A percentile compares a stretch with the other conserved stretches of the same genome.
Evolutionary conservation across 176 grass and related monocot genomes (phyloP).

Genomic region (Otatea glauca): DNA sequence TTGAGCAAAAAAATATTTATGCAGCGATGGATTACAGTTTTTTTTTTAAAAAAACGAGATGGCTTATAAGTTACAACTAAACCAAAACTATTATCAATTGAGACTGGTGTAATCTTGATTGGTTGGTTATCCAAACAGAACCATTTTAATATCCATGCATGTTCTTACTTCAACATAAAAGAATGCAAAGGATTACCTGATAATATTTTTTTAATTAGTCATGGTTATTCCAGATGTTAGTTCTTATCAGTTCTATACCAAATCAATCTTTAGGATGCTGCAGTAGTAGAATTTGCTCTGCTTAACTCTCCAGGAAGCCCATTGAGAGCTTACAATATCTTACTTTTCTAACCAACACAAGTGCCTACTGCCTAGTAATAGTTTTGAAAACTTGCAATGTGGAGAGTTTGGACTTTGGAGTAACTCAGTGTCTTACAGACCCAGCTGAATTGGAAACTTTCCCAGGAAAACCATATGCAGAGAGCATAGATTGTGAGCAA

Average conservation of each 20-base stretch:
- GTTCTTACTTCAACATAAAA: conserved; percentile 2
- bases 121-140: not conserved
- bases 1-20: not conserved
- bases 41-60: no score
- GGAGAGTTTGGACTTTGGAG: not conserved
- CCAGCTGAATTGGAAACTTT: not conserved
- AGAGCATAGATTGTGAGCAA: conserved; percentile 10
- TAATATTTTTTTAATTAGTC: not conserved
- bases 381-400: not conserved
- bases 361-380: not conserved
- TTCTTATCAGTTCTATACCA: conserved; percentile 9
- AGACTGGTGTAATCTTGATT: not conserved
- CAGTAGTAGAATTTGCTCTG: not conserved
- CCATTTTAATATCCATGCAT: not conserved
- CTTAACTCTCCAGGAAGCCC: conserved; percentile 14
- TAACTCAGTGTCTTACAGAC: not conserved
- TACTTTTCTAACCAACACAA: conserved; percentile 16
- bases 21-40: not conserved
- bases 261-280: conserved; percentile 4
- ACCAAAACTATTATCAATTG: not conserved
- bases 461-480: conserved; percentile 14
- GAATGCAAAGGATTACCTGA: conserved; percentile 22
- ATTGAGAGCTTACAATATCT: not conserved
- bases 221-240: not conserved
- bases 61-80: not conserved